A percentile compares a stretch with the other conserved stretches of the same genome.
Conservation (phyloP, 2,329 filamentous ascomycete genomes). For the Celoporthe dispersa region DNA sequence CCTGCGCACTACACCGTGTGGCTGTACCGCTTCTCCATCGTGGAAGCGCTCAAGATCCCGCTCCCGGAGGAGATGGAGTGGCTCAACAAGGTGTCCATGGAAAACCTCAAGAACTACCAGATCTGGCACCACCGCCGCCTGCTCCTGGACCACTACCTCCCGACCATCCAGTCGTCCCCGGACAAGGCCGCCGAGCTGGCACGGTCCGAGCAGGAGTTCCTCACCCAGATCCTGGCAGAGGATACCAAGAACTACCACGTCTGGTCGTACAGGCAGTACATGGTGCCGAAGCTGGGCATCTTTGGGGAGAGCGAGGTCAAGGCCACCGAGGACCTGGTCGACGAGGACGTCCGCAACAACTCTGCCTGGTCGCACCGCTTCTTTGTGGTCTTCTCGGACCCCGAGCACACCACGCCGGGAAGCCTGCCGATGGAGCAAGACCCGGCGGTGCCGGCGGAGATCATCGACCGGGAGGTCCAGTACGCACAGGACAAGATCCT, state of each 20-base stretch:
- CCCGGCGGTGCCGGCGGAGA: constrained; percentile 59
- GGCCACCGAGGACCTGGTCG: constrained; percentile 73
- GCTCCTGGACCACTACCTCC: constrained; percentile 62
- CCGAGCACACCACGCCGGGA: constrained; percentile 51
- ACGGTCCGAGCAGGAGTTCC: constrained; percentile 73
- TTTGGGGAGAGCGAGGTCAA: constrained; percentile 70
- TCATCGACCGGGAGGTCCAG: constrained; percentile 75
- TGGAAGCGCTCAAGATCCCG: constrained; percentile 68
- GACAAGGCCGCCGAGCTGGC: constrained; percentile 62
- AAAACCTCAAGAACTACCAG: constrained; percentile 96
- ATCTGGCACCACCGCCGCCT: constrained; percentile 84
- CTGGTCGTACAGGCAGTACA: constrained; percentile 88
- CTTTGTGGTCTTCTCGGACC: constrained; percentile 82
- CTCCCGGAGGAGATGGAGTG: constrained; percentile 77
- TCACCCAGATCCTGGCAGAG: constrained; percentile 77
- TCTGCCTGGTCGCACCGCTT: constrained; percentile 97
- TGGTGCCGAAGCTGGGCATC: constrained; percentile 68
- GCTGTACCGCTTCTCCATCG: constrained; percentile 86
- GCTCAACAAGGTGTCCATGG: constrained; percentile 82
- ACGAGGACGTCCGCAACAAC: constrained; percentile 89
- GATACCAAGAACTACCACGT: constrained; percentile 99
- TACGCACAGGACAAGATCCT: constrained; percentile 75
- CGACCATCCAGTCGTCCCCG: constrained; percentile 63
- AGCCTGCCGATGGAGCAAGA: constrained; percentile 57
- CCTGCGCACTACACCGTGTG: constrained; percentile 98